A percentile compares a stretch with the other conserved stretches of the same genome.
These are phyloP conservation scores for Boletus rufocinnamomeus DNA, from an alignment of 768 basidiomycete genomes.

Conservation along the genomic window DNA sequence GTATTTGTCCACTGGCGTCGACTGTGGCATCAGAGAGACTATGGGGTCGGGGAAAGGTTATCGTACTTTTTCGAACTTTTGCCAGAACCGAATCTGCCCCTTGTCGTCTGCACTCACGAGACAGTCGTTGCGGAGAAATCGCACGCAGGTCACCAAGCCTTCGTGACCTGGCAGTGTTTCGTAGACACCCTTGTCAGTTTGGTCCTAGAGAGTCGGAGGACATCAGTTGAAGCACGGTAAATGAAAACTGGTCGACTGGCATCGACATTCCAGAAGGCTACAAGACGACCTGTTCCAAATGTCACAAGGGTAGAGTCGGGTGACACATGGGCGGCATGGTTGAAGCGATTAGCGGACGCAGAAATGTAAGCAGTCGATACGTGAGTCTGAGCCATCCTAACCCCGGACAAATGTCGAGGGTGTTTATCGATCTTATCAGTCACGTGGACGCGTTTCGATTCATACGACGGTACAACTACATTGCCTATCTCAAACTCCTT, in stretches of 20 bases:
- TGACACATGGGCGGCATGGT: conserved; percentile 40
- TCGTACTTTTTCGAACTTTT: conserved; percentile 31
- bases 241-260: conserved; percentile 36
- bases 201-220: conserved; percentile 40
- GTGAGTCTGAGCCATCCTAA: conserved; percentile 13
- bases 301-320: conserved; percentile 43
- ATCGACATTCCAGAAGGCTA: conserved; percentile 61
- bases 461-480: not conserved
- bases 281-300: conserved; percentile 55
- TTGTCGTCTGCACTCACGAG: conserved; percentile 77
- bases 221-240: not conserved
- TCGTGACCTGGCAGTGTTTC: conserved; percentile 77
- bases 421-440: conserved; percentile 18
- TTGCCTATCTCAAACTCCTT: not conserved
- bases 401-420: not conserved
- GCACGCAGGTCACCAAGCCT: conserved; percentile 73
- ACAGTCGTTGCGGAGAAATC: conserved; percentile 53
- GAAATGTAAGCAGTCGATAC: conserved; percentile 44
- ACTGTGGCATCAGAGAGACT: conserved; percentile 16
- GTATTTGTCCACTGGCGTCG: conserved; percentile 56
- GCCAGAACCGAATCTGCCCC: conserved; percentile 71
- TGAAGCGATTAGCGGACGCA: conserved; percentile 50
- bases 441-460: conserved; percentile 12
- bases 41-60: not conserved
- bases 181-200: conserved; percentile 53